Evolutionary conservation across 345 rosid species (phyloP), one percentile per base, ranked within the genome.

Genomic region (Rhizophora apiculata): DNA sequence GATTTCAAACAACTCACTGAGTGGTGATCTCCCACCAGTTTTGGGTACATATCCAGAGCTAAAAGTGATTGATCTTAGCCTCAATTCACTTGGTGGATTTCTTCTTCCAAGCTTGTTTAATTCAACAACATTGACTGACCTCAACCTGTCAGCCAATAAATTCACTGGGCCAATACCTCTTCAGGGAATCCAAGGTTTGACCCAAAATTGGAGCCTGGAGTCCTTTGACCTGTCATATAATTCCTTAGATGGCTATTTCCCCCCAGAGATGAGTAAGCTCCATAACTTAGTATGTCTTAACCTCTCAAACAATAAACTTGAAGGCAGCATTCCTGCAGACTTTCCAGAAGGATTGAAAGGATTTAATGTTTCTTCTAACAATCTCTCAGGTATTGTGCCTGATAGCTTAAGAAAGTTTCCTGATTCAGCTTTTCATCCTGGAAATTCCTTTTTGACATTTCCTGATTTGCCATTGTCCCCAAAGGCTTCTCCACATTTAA

Each of bases 371-470:
- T 90, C 96, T 55, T 80, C 70, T 70, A 93, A 93, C 80, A 90
- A 88, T 80, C 83, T 93, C 66, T 88, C 98, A 54, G 98, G 98
- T 58, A 73, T 63, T 13, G 73, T 93, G 7, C 98, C 98, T 6
- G 82, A 72, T 61, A 86, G 81, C 76, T 81, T 93, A 58, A 79
- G 77, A 76, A 68, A 75, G 48, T 93, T 90, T 84, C 93, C 98
- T 59, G 93, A 85, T 68, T 85, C 96, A 22, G 79, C 96, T 31
- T 90, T 90, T 77, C 92, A 86, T 76, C 98, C 98, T 2, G 98
- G 98, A 71, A 93, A 93, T 72, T 67, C 84, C 24, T 73, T 90
- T 62, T 81, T 93, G 77, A 60, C 46, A 61, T 73, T 88, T 62
- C 82, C 85, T 29, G 19, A 72, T 72, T 81, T 84, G 30, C 64